phyloP scores from a whole-genome alignment of 805 yeast species.

The Groenewaldozyma tartarivorans region DNA sequence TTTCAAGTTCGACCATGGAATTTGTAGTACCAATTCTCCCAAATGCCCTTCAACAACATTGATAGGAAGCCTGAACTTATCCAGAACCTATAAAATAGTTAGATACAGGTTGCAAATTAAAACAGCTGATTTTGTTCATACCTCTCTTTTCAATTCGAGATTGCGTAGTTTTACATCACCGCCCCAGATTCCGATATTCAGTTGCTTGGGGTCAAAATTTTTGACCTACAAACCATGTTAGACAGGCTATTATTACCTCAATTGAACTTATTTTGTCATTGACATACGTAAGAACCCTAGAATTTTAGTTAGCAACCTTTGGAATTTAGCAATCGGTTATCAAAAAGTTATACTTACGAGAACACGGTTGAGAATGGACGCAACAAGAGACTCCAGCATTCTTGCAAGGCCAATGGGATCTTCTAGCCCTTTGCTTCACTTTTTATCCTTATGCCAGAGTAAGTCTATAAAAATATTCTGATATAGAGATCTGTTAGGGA shows the following conservation, averaged over 20 bases:
- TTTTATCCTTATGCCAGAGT: no score
- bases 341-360: conserved; percentile 21
- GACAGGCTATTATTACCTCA: conserved; percentile 1
- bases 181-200: conserved; percentile 94
- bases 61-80: conserved; percentile 74
- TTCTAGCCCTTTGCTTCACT: no score
- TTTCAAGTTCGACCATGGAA: conserved; percentile 94
- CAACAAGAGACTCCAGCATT: conserved; percentile 37
- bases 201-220: conserved; percentile 89
- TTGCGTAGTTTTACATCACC: conserved; percentile 88
- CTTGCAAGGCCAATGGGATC: no score
- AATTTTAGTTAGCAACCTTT: conserved; percentile 2
- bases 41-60: conserved; percentile 83
- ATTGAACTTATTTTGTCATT: background rate
- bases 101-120: background rate
- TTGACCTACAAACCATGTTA: conserved; percentile 37
- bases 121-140: conserved; percentile 13
- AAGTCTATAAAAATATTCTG: no score
- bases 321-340: background rate
- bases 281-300: conserved; percentile 28
- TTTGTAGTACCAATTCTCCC: conserved; percentile 81
- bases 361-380: conserved; percentile 33
- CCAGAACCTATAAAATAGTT: conserved; percentile 46
- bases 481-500: no score
- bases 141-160: conserved; percentile 70